Percentiles rank a stretch among this genome's conserved stretches.
Conservation (phyloP, 805 yeast species). For the Ogataea pilisensis region DNA sequence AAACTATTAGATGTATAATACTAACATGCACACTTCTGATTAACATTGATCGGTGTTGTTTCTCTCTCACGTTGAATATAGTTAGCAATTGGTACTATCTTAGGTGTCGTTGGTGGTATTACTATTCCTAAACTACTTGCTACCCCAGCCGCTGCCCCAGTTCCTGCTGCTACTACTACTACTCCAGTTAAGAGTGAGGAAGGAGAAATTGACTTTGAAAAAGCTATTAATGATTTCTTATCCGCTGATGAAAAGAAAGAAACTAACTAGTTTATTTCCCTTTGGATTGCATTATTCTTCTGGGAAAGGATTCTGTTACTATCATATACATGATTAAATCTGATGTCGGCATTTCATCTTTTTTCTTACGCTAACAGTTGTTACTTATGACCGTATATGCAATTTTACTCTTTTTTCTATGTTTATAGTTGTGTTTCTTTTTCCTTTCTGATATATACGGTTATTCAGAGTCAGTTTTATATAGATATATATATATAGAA, state of each 20-base stretch:
- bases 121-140: conserved; percentile 48
- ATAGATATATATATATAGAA: no score
- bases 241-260: conserved; percentile 23
- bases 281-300: neutral
- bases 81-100: conserved; percentile 80
- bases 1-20: neutral
- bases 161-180: conserved; percentile 57
- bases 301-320: no score
- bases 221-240: conserved; percentile 29
- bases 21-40: conserved; percentile 5
- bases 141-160: conserved; percentile 35
- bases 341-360: no score
- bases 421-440: no score
- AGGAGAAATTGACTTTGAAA: conserved; percentile 30
- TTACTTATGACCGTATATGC: no score
- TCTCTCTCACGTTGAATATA: conserved; percentile 14
- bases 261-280: neutral
- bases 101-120: conserved; percentile 54
- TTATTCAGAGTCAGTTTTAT: no score
- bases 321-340: no score
- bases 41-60: neutral
- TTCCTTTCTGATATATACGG: no score
- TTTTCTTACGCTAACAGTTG: no score
- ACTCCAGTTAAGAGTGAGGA: conserved; percentile 42
- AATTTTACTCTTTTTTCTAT: no score